Percentiles rank a stretch among this genome's conserved stretches.
These are phyloP conservation scores for Hypericum perforatum DNA, from an alignment of 345 rosid genomes.

Conservation along the genomic window DNA sequence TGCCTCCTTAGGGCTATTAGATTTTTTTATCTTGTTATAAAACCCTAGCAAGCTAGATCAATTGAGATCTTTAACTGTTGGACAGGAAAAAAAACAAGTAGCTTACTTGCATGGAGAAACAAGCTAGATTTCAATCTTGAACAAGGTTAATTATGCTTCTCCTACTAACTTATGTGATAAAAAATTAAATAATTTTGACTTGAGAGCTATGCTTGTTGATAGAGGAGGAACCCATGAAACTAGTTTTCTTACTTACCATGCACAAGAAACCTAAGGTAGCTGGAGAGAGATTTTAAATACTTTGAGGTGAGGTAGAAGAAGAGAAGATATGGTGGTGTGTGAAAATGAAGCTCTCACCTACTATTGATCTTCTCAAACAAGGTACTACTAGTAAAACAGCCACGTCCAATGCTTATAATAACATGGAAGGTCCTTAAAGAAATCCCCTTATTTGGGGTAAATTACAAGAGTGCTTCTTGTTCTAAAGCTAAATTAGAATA, in stretches of 20 bases:
- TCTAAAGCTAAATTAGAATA: constrained; percentile 9
- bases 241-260: constrained; percentile 33
- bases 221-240: constrained; percentile 10
- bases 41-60: constrained; percentile 1
- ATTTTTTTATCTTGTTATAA: constrained; percentile 8
- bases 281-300: no score
- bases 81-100: background rate
- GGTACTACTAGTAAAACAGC: constrained; percentile 25
- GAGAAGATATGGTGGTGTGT: constrained; percentile 23
- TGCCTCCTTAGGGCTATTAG: background rate
- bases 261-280: constrained; percentile 26
- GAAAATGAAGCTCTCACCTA: constrained; percentile 73
- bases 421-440: constrained; percentile 40
- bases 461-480: constrained; percentile 15
- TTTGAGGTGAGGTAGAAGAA: constrained; percentile 5
- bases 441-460: constrained; percentile 33
- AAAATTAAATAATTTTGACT: constrained; percentile 1
- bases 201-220: constrained; percentile 8
- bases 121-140: constrained; percentile 9
- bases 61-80: background rate
- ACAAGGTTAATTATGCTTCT: constrained; percentile 17
- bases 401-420: constrained; percentile 24
- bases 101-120: constrained; percentile 51
- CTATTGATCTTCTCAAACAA: constrained; percentile 58
- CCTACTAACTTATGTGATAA: constrained; percentile 6